phyloP scores from a whole-genome alignment of 345 rosid species.

The Sonneratia alba region DNA sequence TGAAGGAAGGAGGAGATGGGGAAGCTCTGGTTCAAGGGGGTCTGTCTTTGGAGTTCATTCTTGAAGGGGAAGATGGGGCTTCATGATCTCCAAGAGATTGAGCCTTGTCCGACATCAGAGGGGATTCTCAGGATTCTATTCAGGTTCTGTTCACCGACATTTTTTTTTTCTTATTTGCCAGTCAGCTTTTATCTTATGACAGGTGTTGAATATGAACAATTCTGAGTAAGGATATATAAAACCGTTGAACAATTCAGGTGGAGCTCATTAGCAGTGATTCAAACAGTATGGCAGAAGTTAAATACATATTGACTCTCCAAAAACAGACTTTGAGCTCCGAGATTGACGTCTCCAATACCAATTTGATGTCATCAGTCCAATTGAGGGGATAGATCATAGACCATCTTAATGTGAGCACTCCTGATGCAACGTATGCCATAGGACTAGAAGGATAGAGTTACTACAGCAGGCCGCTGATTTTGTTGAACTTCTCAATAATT shows the following conservation, averaged over 20 bases:
- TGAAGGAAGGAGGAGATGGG: conserved; percentile 44
- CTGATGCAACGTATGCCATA: conserved; percentile 68
- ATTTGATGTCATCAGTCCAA: conserved; percentile 26
- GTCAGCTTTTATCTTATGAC: neutral
- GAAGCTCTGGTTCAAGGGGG: conserved; percentile 61
- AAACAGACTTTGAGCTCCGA: conserved; percentile 52
- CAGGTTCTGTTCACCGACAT: conserved; percentile 21
- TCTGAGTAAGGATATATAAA: neutral
- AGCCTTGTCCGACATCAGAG: conserved; percentile 42
- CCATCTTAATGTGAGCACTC: conserved; percentile 77
- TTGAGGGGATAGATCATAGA: conserved; percentile 45
- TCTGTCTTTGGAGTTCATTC: conserved; percentile 38
- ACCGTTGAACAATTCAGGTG: conserved; percentile 27
- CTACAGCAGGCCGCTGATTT: conserved; percentile 27
- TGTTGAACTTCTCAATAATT: conserved; percentile 29
- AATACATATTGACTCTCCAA: conserved; percentile 38
- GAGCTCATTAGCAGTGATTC: conserved; percentile 47
- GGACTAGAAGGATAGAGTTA: conserved; percentile 66
- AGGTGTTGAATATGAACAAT: neutral
- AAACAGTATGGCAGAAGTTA: conserved; percentile 38
- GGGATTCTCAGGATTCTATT: conserved; percentile 44
- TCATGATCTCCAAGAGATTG: conserved; percentile 47
- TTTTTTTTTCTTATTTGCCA: neutral
- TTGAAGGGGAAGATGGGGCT: conserved; percentile 25
- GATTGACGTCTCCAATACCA: conserved; percentile 38